A percentile compares a stretch with the other conserved stretches of the same genome.
Evolutionary conservation across 805 yeast genomes (phyloP).

Genomic region (Saccharomycopsis babjevae): DNA sequence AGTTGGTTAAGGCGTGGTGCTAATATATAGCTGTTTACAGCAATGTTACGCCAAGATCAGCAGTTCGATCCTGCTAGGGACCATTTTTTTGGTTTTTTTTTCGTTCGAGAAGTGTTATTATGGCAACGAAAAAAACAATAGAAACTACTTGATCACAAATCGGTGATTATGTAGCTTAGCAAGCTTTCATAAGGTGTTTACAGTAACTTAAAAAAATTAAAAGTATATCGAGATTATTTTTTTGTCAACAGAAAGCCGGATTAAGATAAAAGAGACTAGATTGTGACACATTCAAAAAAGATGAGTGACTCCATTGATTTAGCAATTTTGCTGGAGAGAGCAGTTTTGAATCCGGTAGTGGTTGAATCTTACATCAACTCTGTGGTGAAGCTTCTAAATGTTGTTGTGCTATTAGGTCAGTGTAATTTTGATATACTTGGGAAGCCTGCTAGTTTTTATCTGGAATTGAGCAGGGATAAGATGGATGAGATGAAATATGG

Average conservation of each 20-base stretch:
- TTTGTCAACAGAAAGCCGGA: no score
- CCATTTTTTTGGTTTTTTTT: slow-evolving; percentile 29
- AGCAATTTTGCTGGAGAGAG: slow-evolving; percentile 9
- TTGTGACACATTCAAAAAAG: neutral
- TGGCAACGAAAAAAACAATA: neutral
- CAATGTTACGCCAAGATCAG: slow-evolving; percentile 43
- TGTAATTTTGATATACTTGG: slow-evolving; percentile 2
- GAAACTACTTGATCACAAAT: no score
- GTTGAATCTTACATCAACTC: slow-evolving; percentile 9
- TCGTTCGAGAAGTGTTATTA: neutral
- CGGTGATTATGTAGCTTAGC: no score
- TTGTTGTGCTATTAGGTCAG: neutral
- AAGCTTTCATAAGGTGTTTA: no score
- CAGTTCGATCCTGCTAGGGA: slow-evolving; percentile 87
- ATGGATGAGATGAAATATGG: slow-evolving; percentile 2
- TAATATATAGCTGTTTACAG: slow-evolving; percentile 21
- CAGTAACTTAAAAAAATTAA: no score
- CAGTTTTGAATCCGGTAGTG: slow-evolving; percentile 8
- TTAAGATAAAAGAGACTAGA: no score
- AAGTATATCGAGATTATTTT: no score
- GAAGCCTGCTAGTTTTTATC: slow-evolving; percentile 1
- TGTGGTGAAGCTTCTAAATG: slow-evolving; percentile 1
- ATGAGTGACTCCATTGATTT: neutral
- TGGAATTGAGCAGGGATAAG: slow-evolving; percentile 1
- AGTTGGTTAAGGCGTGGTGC: slow-evolving; percentile 37